phyloP scores from a whole-genome alignment of 176 grass and related monocot species.

The Paspalum vaginatum region DNA sequence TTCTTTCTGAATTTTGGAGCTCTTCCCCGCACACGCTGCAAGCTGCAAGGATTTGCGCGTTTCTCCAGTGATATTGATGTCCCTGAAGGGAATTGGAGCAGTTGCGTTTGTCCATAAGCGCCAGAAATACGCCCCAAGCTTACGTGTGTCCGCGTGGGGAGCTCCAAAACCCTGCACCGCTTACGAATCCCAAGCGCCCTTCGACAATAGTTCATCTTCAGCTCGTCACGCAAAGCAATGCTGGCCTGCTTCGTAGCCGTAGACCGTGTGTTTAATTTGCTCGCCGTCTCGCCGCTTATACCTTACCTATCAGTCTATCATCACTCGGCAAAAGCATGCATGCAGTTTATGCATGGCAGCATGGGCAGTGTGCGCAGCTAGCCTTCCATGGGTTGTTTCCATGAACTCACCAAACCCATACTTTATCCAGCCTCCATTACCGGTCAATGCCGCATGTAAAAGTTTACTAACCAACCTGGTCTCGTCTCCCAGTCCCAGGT shows the following conservation, averaged over 20 bases:
- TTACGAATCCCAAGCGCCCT: background rate
- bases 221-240: background rate
- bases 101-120: background rate
- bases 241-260: background rate
- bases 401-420: conserved; percentile 32
- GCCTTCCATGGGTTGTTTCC: conserved; percentile 27
- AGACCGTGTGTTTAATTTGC: background rate
- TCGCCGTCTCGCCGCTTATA: background rate
- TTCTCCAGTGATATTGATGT: background rate
- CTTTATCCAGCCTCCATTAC: background rate
- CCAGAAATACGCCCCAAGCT: background rate
- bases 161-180: background rate
- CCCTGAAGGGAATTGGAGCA: background rate
- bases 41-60: background rate
- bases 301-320: background rate
- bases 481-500: conserved; percentile 10
- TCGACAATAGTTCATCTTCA: background rate
- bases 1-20: background rate
- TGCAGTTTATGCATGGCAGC: background rate
- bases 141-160: background rate
- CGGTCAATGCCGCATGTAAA: conserved; percentile 32
- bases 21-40: background rate
- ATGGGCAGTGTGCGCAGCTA: background rate
- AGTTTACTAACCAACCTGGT: conserved; percentile 32
- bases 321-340: background rate